Evolutionary conservation across 2,329 filamentous ascomycete genomes (phyloP).

Genomic region (Calonectria fujianensis): DNA sequence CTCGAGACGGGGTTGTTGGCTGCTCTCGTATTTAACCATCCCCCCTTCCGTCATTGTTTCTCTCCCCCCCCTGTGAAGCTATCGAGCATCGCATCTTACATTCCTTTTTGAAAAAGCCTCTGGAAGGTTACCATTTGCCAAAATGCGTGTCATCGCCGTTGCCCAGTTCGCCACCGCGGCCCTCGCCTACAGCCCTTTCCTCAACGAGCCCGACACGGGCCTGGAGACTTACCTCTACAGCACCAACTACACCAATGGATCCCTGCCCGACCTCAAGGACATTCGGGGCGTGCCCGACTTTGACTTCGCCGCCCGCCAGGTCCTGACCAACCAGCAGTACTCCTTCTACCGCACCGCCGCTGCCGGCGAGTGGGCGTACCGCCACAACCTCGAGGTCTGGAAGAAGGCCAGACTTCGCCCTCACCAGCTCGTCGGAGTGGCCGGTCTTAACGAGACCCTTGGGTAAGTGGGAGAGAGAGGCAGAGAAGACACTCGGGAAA

Average conservation of each 20-base stretch:
- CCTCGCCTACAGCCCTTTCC: conserved; percentile 56
- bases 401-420: conserved; percentile 66
- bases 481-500: not conserved
- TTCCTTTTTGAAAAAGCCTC: conserved; percentile 28
- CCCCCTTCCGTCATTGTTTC: not conserved
- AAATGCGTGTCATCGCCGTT: conserved; percentile 46
- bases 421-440: conserved; percentile 57
- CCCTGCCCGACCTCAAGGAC: conserved; percentile 62
- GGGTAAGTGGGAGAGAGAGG: conserved; percentile 44
- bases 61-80: too few relatives aligned
- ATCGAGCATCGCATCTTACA: conserved; percentile 1
- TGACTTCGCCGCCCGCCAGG: conserved; percentile 67
- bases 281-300: conserved; percentile 70
- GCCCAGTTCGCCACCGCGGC: conserved; percentile 51
- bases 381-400: conserved; percentile 71
- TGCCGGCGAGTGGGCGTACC: conserved; percentile 70
- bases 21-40: not conserved
- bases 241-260: conserved; percentile 59
- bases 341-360: conserved; percentile 70
- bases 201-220: conserved; percentile 62
- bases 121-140: conserved; percentile 37
- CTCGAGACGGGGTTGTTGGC: not conserved
- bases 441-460: conserved; percentile 59
- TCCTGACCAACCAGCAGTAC: conserved; percentile 64
- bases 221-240: conserved; percentile 54